Evolutionary conservation across 257 asterid genomes (phyloP), one percentile per base, ranked within the genome.

Genomic region (Solanum infundibuliforme): DNA sequence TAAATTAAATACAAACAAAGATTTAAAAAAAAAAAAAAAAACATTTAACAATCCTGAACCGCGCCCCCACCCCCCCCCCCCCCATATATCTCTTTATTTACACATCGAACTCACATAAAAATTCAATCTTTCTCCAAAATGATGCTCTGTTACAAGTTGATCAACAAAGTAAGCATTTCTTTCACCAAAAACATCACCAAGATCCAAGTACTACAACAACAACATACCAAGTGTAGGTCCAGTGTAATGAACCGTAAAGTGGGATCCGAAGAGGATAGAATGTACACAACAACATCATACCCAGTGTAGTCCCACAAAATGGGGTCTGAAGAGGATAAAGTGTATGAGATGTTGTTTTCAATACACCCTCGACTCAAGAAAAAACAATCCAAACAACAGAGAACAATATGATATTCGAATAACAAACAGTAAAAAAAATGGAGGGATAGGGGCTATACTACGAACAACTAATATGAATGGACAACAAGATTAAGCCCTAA

Each of bases 241-340:
- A 39, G 46, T 9, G 46, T 39, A 39, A 3, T 46, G 39, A 6
- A 0, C 2, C 5, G 52, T 13, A 43, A 12, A 43, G 5, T 43
- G 13, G 4, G 13, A 2, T 43, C 1, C 1, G 0, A 43, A 43
- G 6, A 4, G 2, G 2, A 43, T 43, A 43, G 52, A 43, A 0
- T 48, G 0, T 48, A 14, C 21, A 14, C 58, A 48, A 46, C 18
- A 46, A 35, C 7, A 35, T 6, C 39, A 36, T 7, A 6, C 7
- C 39, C 39, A 36, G 8, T 36, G 27, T 60, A 60, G 5, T 58
- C 5, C 5, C 27, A n/a, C 16, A 62, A 4, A 23, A 25, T 23
- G 14, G 14, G 7, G 6, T 36, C 39, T 36, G 39, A 36, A 36
- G 8, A 36, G 8, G 39, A 36, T 36, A 36, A 36, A 6, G 39